Evolutionary conservation across 108 stramenopile genomes (phyloP).

Genomic region (Bacterosira constricta): DNA sequence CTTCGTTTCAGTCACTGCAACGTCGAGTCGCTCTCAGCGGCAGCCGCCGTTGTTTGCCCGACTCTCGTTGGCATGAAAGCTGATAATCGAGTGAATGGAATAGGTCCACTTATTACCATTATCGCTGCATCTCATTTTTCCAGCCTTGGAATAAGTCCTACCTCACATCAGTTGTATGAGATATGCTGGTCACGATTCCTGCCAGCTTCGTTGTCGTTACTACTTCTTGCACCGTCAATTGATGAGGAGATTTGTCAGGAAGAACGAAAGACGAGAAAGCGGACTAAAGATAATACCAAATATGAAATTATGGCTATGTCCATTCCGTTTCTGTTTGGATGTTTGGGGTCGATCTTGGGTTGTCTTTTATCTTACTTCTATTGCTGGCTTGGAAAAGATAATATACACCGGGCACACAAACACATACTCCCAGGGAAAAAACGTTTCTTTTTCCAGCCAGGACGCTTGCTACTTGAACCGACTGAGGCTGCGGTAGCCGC

Average conservation of each 20-base stretch:
- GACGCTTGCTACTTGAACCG: constrained; percentile 21
- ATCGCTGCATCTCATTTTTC: constrained; percentile 29
- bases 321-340: constrained; percentile 67
- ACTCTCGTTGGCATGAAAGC: too few species aligned
- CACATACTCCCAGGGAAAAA: constrained; percentile 19
- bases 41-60: too few species aligned
- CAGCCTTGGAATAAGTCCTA: constrained; percentile 3
- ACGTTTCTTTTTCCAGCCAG: constrained; percentile 24
- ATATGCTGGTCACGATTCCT: constrained; percentile 31
- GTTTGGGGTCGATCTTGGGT: constrained; percentile 67
- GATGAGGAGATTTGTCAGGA: neutral
- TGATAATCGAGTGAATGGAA: too few species aligned
- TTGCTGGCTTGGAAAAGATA: constrained; percentile 22
- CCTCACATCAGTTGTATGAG: constrained; percentile 22
- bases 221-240: constrained; percentile 22
- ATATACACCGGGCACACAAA: constrained; percentile 14
- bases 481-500: constrained; percentile 35
- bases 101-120: constrained; percentile 23
- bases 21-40: too few species aligned
- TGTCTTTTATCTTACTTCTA: constrained; percentile 50
- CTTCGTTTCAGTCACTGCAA: too few species aligned
- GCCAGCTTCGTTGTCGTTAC: constrained; percentile 33
- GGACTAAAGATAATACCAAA: constrained; percentile 9
- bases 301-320: constrained; percentile 30
- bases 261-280: too few species aligned